Base-by-base conservation (phyloP, 352 stramenopile species). In the Detonula confervacea region DNA sequence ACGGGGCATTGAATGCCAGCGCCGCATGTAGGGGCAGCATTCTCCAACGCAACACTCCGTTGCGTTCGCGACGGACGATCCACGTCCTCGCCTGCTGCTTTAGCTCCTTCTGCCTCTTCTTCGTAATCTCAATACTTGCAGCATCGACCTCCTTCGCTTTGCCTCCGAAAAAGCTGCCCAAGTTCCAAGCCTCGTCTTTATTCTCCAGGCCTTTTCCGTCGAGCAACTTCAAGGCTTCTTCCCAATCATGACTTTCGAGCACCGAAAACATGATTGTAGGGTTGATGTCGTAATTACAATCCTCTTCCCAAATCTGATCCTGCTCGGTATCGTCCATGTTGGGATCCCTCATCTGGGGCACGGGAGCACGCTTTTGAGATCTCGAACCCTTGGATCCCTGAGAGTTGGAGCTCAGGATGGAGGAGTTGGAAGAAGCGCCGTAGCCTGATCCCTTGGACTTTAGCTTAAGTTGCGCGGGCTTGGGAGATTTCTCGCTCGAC, bases 201-300 rank as follows among this genome's bases (percentile, higher is more conserved):
- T 69, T 68, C 35, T 81, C 55, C 8, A 63, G 68, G 22, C 39
- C 49, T 27, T 81, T 81, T n/a, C 73, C 73, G 54, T 81, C 73
- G 4, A 82, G 52, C 29, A 77, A 64, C 1, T 42, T 51, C 52
- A 83, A 61, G 29, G 73, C 76, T 27, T 86, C 59, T 25, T 90
- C 79, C 87, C 85, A 91, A 70, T 91, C 65, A 24, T 69, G 66
- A 12, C 57, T 65, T 68, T 89, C 80, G 12, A 92, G 79, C 7
- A 86, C 71, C 70, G 80, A 59, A 60, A 89, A 92, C 47, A 92
- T 64, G 11, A 82, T 24, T 11, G 84, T 90, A 16, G 87, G 87
- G 65, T 88, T 91, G 22, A 77, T 81, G 47, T 91, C 87, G 61
- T 90, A 91, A 60, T 92, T 87, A 20, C 73, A 82, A 30, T 82